Conservation (phyloP, 2,329 filamentous ascomycete genomes). For the Fusarium cicatricum region DNA sequence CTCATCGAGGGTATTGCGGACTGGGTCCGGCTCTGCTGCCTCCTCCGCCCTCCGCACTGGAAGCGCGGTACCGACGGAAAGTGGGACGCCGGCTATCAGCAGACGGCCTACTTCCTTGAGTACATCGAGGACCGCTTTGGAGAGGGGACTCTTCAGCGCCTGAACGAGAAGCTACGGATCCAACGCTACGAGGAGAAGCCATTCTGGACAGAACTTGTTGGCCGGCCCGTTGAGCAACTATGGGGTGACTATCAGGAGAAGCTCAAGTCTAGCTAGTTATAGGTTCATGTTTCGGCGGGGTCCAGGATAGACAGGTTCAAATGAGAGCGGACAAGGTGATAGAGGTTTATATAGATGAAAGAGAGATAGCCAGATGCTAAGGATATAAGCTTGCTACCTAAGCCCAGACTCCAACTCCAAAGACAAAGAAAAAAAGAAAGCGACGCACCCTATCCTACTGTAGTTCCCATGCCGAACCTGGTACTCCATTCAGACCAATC, state of each 20-base stretch:
- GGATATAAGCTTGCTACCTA: slow-evolving; percentile 35
- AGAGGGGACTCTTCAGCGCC: slow-evolving; percentile 63
- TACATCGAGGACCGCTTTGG: slow-evolving; percentile 78
- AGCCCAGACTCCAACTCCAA: slow-evolving; percentile 27
- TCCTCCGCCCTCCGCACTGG: slow-evolving; percentile 85
- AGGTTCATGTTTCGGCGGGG: slow-evolving; percentile 1
- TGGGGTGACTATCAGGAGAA: slow-evolving; percentile 75
- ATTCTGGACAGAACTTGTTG: slow-evolving; percentile 76
- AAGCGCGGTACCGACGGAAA: slow-evolving; percentile 62
- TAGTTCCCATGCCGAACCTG: slow-evolving; percentile 4
- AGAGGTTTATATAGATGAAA: slow-evolving; percentile 17
- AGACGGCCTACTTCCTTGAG: slow-evolving; percentile 89
- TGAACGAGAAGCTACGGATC: slow-evolving; percentile 74
- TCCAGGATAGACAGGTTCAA: background rate
- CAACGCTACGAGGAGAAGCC: slow-evolving; percentile 68
- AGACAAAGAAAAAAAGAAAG: slow-evolving; percentile 13
- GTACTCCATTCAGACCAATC: background rate
- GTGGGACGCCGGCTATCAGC: slow-evolving; percentile 93
- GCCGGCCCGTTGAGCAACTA: slow-evolving; percentile 69
- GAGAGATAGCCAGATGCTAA: slow-evolving; percentile 22
- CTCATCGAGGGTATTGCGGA: slow-evolving; percentile 93
- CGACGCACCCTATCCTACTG: background rate
- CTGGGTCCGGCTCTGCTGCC: slow-evolving; percentile 82
- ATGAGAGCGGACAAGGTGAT: slow-evolving; percentile 1
- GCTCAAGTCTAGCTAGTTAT: slow-evolving; percentile 22